A percentile compares a stretch with the other conserved stretches of the same genome.
Conservation (phyloP, 1,284 basidiomycete species). For the Ganoderma lingzhi region DNA sequence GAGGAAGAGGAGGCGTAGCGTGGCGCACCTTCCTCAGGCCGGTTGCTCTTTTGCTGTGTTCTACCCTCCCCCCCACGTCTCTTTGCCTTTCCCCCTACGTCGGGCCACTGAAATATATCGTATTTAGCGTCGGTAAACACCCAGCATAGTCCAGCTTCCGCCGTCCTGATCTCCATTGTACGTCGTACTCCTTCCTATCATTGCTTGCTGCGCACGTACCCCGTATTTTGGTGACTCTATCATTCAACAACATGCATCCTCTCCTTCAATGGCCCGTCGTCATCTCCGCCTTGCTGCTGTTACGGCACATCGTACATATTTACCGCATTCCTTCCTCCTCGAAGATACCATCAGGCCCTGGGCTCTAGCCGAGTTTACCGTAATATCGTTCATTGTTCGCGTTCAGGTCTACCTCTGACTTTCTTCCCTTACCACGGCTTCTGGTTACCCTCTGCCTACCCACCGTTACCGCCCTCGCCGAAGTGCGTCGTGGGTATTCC, state of each 20-base stretch:
- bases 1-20: conserved; percentile 56
- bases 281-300: conserved; percentile 12
- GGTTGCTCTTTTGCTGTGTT: conserved; percentile 24
- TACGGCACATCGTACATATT: conserved; percentile 31
- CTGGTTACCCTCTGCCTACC: background rate
- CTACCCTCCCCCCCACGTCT: background rate
- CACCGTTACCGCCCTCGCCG: background rate
- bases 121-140: conserved; percentile 32
- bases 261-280: background rate
- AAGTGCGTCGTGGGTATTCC: background rate
- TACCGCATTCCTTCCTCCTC: conserved; percentile 29
- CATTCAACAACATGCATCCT: conserved; percentile 10
- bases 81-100: conserved; percentile 23
- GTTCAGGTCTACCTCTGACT: background rate
- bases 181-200: conserved; percentile 5
- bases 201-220: conserved; percentile 23
- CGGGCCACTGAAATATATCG: conserved; percentile 33
- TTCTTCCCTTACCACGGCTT: conserved; percentile 1
- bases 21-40: conserved; percentile 24
- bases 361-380: conserved; percentile 20
- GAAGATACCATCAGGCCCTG: conserved; percentile 33
- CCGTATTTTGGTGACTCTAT: conserved; percentile 16
- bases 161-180: conserved; percentile 6
- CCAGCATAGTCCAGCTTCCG: conserved; percentile 16
- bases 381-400: conserved; percentile 31